Conservation (phyloP, 441 rosid species). For the Erysimum cheiri region DNA sequence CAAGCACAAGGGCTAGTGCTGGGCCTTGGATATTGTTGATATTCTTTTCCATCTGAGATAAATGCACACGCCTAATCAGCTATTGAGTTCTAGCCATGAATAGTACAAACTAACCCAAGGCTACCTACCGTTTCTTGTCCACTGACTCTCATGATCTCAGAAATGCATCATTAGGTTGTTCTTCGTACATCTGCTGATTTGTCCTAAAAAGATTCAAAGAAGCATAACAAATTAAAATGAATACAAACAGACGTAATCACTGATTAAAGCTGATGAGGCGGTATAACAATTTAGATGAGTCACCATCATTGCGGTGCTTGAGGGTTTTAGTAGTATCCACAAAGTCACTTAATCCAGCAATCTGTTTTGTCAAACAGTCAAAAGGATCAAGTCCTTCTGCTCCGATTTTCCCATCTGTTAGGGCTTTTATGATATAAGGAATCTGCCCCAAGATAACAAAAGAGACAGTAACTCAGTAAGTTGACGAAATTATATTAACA, state of each 20-base stretch:
- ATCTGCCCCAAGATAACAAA: constrained; percentile 57
- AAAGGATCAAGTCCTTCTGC: constrained; percentile 99
- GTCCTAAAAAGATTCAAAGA: constrained; percentile 56
- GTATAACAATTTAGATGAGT: constrained; percentile 27
- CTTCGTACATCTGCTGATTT: constrained; percentile 66
- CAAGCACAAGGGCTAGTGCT: constrained; percentile 78
- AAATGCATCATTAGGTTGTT: constrained; percentile 84
- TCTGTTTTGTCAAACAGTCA: constrained; percentile 96
- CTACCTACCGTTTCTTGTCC: constrained; percentile 74
- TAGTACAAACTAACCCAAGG: constrained; percentile 14
- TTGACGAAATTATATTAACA: no score
- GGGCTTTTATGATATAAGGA: constrained; percentile 72
- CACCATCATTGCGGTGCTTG: constrained; percentile 83
- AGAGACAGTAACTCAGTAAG: no score
- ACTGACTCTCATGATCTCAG: constrained; percentile 75
- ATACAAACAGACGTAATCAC: constrained; percentile 29
- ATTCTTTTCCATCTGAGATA: constrained; percentile 73
- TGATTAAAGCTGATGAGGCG: constrained; percentile 1
- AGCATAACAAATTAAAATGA: background rate
- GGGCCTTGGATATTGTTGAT: constrained; percentile 87
- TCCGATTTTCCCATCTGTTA: constrained; percentile 90
- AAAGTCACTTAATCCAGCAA: constrained; percentile 73
- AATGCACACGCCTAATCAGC: constrained; percentile 26
- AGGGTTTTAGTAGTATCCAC: constrained; percentile 89
- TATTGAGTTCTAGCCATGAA: constrained; percentile 43